phyloP scores from a whole-genome alignment of 164 flowering plant genomes.

The Stephania yunnanensis region DNA sequence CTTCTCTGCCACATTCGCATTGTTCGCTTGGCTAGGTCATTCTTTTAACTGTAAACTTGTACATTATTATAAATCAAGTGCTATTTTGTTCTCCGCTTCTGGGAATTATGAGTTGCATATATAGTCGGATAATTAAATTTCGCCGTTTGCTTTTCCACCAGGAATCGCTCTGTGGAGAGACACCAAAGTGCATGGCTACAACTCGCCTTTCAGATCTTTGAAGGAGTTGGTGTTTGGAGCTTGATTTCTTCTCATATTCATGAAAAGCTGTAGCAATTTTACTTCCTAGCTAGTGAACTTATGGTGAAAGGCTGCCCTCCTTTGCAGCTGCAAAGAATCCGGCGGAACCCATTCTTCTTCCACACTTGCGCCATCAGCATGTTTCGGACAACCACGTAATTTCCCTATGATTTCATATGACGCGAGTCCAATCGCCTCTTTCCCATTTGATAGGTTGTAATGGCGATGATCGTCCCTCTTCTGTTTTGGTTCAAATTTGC shows the following conservation, averaged over 20 bases:
- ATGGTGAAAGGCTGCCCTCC: background rate
- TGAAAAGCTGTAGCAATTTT: background rate
- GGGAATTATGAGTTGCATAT: too few species aligned
- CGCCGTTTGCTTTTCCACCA: constrained; percentile 22
- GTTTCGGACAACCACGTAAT: background rate
- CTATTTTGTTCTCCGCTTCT: background rate
- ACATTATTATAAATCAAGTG: background rate
- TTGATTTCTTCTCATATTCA: constrained; percentile 8
- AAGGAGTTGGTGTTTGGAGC: constrained; percentile 49
- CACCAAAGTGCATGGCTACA: constrained; percentile 53
- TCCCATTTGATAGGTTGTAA: background rate
- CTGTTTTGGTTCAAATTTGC: background rate
- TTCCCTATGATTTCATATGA: background rate
- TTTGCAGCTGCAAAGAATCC: background rate
- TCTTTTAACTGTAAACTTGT: constrained; percentile 5
- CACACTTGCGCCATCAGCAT: background rate
- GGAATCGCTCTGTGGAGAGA: constrained; percentile 79
- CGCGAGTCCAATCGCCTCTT: background rate
- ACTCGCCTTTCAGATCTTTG: constrained; percentile 58
- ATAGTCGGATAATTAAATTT: background rate
- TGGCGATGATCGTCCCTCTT: background rate
- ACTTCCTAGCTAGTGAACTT: background rate
- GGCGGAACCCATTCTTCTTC: background rate
- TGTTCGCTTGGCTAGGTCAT: constrained; percentile 69
- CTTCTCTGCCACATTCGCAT: constrained; percentile 63